Conservation (phyloP, 176 grass and related monocot genomes). For the Carex myosuroides region DNA sequence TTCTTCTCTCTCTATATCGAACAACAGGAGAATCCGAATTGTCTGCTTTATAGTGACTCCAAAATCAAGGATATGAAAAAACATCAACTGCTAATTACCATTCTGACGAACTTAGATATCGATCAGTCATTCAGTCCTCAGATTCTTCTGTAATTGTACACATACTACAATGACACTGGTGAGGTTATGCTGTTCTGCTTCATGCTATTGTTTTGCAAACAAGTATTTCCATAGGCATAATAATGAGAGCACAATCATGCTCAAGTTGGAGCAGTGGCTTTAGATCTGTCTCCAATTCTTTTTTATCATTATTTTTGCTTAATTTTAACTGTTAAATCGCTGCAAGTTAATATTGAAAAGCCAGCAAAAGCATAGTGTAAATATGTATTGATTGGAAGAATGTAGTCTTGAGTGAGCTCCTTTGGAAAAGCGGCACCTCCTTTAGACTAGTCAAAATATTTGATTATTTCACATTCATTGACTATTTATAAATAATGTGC, state of each 20-base stretch:
- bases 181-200: not conserved
- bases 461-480: not conserved
- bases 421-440: not conserved
- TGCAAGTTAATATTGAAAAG: too few species aligned
- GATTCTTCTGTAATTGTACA: slow-evolving; percentile 27
- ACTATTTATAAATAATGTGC: not conserved
- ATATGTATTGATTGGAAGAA: not conserved
- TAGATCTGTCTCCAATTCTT: too few species aligned
- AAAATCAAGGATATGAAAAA: slow-evolving; percentile 30
- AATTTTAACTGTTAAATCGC: too few species aligned
- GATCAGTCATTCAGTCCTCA: slow-evolving; percentile 20
- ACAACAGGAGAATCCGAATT: too few species aligned
- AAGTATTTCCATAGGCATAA: too few species aligned
- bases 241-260: too few species aligned
- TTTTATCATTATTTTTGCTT: too few species aligned
- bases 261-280: too few species aligned
- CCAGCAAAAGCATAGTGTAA: not conserved
- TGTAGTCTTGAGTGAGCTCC: not conserved
- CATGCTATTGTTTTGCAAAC: too few species aligned
- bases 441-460: not conserved
- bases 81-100: slow-evolving; percentile 13
- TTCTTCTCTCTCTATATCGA: not conserved
- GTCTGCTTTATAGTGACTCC: not conserved
- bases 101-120: slow-evolving; percentile 19
- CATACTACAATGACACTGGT: slow-evolving; percentile 30